A percentile compares a stretch with the other conserved stretches of the same genome.
Conservation (phyloP, 2,329 filamentous ascomycete genomes). For the Colletotrichum sp. region DNA sequence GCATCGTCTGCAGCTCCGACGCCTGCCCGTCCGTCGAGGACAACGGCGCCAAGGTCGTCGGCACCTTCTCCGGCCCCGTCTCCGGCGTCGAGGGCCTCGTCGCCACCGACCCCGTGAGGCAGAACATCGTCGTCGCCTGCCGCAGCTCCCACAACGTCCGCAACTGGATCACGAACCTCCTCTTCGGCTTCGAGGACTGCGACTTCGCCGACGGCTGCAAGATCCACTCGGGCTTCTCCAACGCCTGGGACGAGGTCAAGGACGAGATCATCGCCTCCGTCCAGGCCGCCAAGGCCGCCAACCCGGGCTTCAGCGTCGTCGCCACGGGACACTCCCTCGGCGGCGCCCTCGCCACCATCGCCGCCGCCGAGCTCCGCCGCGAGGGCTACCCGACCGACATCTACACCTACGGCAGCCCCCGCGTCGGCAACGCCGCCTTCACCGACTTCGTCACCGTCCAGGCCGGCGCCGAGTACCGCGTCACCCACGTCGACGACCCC, state of each 20-base stretch:
- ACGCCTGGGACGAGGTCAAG: constrained; percentile 62
- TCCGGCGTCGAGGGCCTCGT: constrained; percentile 58
- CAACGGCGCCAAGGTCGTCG: constrained; percentile 47
- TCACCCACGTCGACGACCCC: constrained; percentile 72
- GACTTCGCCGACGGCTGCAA: constrained; percentile 50
- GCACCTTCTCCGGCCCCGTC: constrained; percentile 40
- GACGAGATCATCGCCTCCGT: constrained; percentile 47
- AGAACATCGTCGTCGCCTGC: constrained; percentile 64
- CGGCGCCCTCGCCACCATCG: constrained; percentile 67
- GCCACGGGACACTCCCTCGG: constrained; percentile 74
- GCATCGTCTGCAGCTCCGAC: constrained; percentile 46
- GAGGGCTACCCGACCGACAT: constrained; percentile 55
- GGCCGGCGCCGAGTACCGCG: constrained; percentile 59
- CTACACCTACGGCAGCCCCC: constrained; percentile 72
- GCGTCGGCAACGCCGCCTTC: constrained; percentile 64
- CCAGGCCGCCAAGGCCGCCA: constrained; percentile 40
- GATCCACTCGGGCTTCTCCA: constrained; percentile 63
- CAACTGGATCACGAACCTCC: constrained; percentile 66
- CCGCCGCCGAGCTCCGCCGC: constrained; percentile 58
- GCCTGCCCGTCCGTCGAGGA: constrained; percentile 49
- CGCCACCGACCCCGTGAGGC: constrained; percentile 50
- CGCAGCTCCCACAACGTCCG: constrained; percentile 62
- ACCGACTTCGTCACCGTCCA: constrained; percentile 59
- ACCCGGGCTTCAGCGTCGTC: constrained; percentile 59
- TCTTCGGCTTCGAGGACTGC: constrained; percentile 34